Conservation (phyloP, 2,329 filamentous ascomycete species). For the Apiospora kogelbergensis region DNA sequence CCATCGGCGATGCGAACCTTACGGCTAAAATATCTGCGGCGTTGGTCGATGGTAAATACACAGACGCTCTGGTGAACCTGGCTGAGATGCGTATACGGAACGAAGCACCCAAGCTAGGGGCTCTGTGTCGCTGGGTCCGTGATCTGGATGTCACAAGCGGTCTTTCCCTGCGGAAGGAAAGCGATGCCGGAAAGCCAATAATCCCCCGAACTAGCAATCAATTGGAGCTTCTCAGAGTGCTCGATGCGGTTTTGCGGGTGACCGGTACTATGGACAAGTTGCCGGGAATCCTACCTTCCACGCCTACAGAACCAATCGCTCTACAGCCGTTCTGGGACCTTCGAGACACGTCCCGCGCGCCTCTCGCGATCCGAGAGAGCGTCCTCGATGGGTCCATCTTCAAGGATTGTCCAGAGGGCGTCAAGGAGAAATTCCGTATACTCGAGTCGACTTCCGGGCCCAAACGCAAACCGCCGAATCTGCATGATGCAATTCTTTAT, state of each 20-base stretch:
- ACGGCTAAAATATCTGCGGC: slow-evolving; percentile 67
- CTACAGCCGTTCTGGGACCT: slow-evolving; percentile 64
- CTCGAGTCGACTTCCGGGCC: slow-evolving; percentile 62
- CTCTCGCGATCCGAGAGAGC: slow-evolving; percentile 51
- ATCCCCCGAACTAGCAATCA: slow-evolving; percentile 42
- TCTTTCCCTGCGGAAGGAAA: slow-evolving; percentile 54
- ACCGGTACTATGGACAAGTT: slow-evolving; percentile 60
- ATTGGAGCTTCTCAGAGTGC: slow-evolving; percentile 56
- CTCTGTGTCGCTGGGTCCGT: slow-evolving; percentile 70
- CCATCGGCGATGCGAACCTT: slow-evolving; percentile 56
- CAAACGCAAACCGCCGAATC: slow-evolving; percentile 66
- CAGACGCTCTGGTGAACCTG: slow-evolving; percentile 64
- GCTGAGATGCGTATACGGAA: slow-evolving; percentile 69
- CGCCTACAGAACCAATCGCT: slow-evolving; percentile 48
- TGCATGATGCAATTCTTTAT: slow-evolving; percentile 65
- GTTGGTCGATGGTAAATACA: slow-evolving; percentile 63
- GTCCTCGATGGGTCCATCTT: slow-evolving; percentile 60
- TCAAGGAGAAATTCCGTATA: slow-evolving; percentile 48
- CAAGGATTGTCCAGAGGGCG: slow-evolving; percentile 33
- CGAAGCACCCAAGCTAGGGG: slow-evolving; percentile 65
- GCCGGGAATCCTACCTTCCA: slow-evolving; percentile 27
- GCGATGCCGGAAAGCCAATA: slow-evolving; percentile 22
- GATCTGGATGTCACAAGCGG: slow-evolving; percentile 70
- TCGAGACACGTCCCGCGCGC: slow-evolving; percentile 37
- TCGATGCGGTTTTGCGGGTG: slow-evolving; percentile 64